Evolutionary conservation across 129 eudicot species (phyloP), one percentile per base, ranked within the genome.

Genomic region (Chrysanthemum seticuspe): DNA sequence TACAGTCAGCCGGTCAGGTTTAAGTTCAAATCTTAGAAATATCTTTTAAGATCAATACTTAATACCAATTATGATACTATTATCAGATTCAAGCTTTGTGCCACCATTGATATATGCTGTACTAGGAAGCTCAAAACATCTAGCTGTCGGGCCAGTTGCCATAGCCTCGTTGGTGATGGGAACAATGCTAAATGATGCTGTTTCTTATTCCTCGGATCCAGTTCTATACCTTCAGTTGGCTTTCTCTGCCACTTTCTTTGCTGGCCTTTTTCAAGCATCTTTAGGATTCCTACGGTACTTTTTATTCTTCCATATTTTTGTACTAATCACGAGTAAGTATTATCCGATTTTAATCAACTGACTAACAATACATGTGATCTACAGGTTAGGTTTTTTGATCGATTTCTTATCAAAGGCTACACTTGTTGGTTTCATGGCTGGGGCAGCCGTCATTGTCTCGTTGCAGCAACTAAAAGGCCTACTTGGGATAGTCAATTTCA

Each of bases 381-480:
- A 21, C 91, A 92, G 98, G 86, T 71, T 92, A 67, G 98, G 98
- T 49, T 92, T 92, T 71, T 54, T 92, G 2, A 92, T 92, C 3
- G 96, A 92, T 87, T 92, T 89, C 79, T 82, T 92, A 63, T 92
- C 98, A 1, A 89, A 92, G 78, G 98, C 98, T 62, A 92, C 98
- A 36, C 85, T 92, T 27, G 81, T 92, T 13, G 98, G 98, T 51
- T 92, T 92, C 94, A 92, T 87, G 98, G 98, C 95, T 31, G 98
- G 98, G 59, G 96, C 96, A 57, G 98, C 98, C 53, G 79, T 92
- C 52, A 87, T 92, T 23, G 98, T 92, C 21, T 89, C 96, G 48
- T 72, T 92, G 76, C 97, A 92, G 72, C 97, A 92, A 72, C 77
- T 92, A 44, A 92, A 92, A 78, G 96, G 96, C 51, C 76, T 92